Evolutionary conservation across 192 early-diverging fungal genomes (phyloP).

Genomic region (Coemansia asiatica): DNA sequence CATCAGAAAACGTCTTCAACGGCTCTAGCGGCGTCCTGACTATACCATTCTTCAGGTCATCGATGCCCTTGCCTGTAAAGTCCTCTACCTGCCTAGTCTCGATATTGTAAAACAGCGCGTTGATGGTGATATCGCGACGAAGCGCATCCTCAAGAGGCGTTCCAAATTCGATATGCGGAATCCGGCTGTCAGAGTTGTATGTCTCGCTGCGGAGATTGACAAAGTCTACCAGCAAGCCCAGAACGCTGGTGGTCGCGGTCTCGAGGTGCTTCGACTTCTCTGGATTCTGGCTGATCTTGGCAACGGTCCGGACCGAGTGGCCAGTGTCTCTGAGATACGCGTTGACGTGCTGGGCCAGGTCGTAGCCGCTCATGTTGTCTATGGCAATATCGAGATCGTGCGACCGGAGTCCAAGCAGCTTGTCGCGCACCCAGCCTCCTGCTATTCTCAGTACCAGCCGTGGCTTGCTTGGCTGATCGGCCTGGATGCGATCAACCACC

Average conservation of each 20-base stretch:
- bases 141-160: constrained; percentile 89
- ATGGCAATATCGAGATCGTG: constrained; percentile 96
- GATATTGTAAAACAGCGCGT: constrained; percentile 96
- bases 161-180: constrained; percentile 79
- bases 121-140: constrained; percentile 97
- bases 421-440: constrained; percentile 99
- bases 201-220: constrained; percentile 92
- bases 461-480: constrained; percentile 50
- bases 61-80: constrained; percentile 73
- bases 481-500: constrained; percentile 61
- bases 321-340: constrained; percentile 53
- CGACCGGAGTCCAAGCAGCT: constrained; percentile 84
- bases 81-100: constrained; percentile 83
- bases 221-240: constrained; percentile 85
- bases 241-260: constrained; percentile 86
- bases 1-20: constrained; percentile 87
- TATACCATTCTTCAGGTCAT: constrained; percentile 68
- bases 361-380: constrained; percentile 88
- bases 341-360: constrained; percentile 80
- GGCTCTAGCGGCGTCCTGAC: constrained; percentile 91
- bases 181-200: constrained; percentile 79
- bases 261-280: constrained; percentile 97
- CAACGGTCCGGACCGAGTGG: constrained; percentile 50
- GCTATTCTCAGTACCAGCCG: constrained; percentile 79
- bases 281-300: constrained; percentile 89